Percentiles rank a stretch among this genome's conserved stretches.
Conservation (phyloP, 305 asterid genomes). For the Rubia peregrina region DNA sequence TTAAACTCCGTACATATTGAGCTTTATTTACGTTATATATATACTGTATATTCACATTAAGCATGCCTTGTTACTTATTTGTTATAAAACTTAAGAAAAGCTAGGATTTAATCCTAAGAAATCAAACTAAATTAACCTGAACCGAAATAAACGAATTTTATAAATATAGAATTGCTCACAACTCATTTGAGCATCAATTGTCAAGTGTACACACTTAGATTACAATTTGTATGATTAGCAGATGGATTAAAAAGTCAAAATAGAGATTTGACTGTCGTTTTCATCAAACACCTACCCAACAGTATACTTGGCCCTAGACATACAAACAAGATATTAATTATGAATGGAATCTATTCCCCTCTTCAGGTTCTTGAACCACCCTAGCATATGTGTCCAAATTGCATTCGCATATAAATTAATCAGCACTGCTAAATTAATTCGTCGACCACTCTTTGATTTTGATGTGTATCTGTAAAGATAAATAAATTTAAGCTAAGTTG, state of each 20-base stretch:
- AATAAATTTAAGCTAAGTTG: background rate
- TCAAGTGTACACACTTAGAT: conserved; percentile 9
- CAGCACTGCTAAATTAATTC: background rate
- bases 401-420: background rate
- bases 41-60: too few species aligned
- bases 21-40: too few species aligned
- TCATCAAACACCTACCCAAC: conserved; percentile 42
- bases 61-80: too few species aligned
- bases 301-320: conserved; percentile 17
- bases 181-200: background rate
- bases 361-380: conserved; percentile 19
- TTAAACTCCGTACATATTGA: too few species aligned
- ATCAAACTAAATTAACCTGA: too few species aligned
- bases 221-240: conserved; percentile 18
- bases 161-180: too few species aligned
- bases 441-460: conserved; percentile 12
- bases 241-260: conserved; percentile 30
- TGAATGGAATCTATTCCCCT: too few species aligned
- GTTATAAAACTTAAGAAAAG: too few species aligned
- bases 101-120: too few species aligned
- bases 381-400: background rate
- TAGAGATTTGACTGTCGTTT: conserved; percentile 56
- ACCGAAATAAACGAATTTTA: too few species aligned
- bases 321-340: conserved; percentile 7
- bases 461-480: background rate